phyloP scores from a whole-genome alignment of 306 rosid genomes.

The Glycine soja region DNA sequence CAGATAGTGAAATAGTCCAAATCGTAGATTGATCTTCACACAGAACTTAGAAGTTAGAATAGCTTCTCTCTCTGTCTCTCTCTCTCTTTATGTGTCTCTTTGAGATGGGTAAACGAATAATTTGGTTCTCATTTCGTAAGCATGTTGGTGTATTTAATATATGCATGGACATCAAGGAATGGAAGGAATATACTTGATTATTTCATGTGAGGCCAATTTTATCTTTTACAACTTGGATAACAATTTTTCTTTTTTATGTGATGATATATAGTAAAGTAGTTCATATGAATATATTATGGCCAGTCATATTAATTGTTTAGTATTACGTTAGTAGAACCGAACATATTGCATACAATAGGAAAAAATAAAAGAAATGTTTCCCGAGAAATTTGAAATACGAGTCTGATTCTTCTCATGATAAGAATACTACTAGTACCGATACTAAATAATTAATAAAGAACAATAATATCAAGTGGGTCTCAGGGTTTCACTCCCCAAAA shows the following conservation, averaged over 20 bases:
- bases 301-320: neutral
- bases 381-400: slow-evolving; percentile 39
- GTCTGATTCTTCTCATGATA: slow-evolving; percentile 37
- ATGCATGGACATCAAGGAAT: slow-evolving; percentile 58
- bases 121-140: slow-evolving; percentile 47
- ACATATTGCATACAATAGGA: slow-evolving; percentile 5
- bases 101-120: slow-evolving; percentile 48
- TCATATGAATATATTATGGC: slow-evolving; percentile 32
- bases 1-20: too few relatives aligned
- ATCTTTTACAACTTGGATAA: slow-evolving; percentile 47
- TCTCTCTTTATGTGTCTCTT: slow-evolving; percentile 27
- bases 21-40: slow-evolving; percentile 39
- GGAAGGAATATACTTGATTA: slow-evolving; percentile 53
- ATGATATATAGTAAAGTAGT: neutral
- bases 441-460: neutral
- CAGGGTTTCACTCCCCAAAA: slow-evolving; percentile 36
- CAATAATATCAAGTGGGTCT: slow-evolving; percentile 4
- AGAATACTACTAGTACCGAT: neutral
- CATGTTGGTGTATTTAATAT: slow-evolving; percentile 42
- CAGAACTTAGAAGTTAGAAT: slow-evolving; percentile 26
- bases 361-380: neutral
- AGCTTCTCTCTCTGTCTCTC: neutral
- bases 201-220: slow-evolving; percentile 61
- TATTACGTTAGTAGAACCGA: too few relatives aligned
- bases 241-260: slow-evolving; percentile 17